Percentiles rank a stretch among this genome's conserved stretches.
Evolutionary conservation across 768 basidiomycete genomes (phyloP).

Genomic region (Collybia sordida): DNA sequence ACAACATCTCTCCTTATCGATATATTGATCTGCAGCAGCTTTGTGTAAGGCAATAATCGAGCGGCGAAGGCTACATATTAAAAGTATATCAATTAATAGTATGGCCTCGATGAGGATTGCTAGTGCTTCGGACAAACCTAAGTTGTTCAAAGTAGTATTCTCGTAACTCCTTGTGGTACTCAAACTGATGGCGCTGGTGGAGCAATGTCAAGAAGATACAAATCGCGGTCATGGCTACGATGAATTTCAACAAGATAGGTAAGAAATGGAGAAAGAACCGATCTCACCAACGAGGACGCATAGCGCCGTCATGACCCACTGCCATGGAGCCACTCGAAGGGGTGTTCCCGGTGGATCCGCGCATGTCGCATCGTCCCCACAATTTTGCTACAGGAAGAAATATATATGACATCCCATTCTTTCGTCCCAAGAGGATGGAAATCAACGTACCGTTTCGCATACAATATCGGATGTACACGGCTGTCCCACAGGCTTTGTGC

Average conservation of each 20-base stretch:
- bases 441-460: slow-evolving; percentile 40
- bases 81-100: neutral
- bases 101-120: no score
- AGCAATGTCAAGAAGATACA: slow-evolving; percentile 36
- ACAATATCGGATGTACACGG: slow-evolving; percentile 53
- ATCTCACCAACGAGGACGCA: slow-evolving; percentile 39
- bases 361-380: slow-evolving; percentile 24
- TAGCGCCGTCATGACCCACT: slow-evolving; percentile 36
- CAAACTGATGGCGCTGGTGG: slow-evolving; percentile 39
- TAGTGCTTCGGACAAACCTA: slow-evolving; percentile 20
- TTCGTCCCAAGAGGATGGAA: neutral
- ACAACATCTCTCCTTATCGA: slow-evolving; percentile 6
- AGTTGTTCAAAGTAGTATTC: slow-evolving; percentile 53
- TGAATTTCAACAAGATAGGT: neutral
- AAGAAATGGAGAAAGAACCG: neutral
- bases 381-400: slow-evolving; percentile 24
- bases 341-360: slow-evolving; percentile 36
- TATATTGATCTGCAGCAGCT: slow-evolving; percentile 22
- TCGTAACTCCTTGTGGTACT: slow-evolving; percentile 37
- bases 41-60: slow-evolving; percentile 34
- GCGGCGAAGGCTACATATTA: slow-evolving; percentile 27
- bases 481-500: slow-evolving; percentile 38
- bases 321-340: slow-evolving; percentile 39
- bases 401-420: no score
- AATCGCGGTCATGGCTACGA: slow-evolving; percentile 35